Evolutionary conservation across 225 moss, liverwort and hornwort species (phyloP), one percentile per base, ranked within the genome.

Genomic region (Lunularia cruciata): DNA sequence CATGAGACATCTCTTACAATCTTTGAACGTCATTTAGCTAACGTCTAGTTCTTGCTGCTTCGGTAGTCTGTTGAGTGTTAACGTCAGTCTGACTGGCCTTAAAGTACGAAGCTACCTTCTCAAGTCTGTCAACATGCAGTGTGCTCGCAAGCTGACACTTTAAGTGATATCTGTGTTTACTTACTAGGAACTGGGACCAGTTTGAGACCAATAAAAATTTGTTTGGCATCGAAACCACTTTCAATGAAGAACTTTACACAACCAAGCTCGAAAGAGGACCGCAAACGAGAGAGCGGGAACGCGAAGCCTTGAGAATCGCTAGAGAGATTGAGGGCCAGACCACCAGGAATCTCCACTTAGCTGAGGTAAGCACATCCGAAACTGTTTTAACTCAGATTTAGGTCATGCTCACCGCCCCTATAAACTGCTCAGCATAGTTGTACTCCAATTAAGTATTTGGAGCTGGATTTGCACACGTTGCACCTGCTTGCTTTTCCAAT

Each of bases 131-230:
- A n/a, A n/a, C n/a, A n/a, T n/a, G n/a, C n/a, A n/a, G n/a, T n/a
- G n/a, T n/a, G n/a, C n/a, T n/a, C n/a, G n/a, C n/a, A n/a, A n/a
- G n/a, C n/a, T n/a, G n/a, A n/a, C n/a, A n/a, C n/a, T n/a, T n/a
- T n/a, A n/a, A n/a, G n/a, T n/a, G n/a, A n/a, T n/a, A n/a, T n/a
- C n/a, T n/a, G n/a, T n/a, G n/a, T n/a, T n/a, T n/a, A n/a, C n/a
- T n/a, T n/a, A n/a, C n/a, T n/a, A 87, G 88, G 65, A 92, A 84
- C 46, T 95, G 92, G 95, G 90, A 95, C 70, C 92, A 92, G 63
- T 92, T 95, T 65, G 95, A 95, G 69, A 88, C 90, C 47, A 95
- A 95, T 52, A 95, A 95, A 71, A 66, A 81, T 11, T 80, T 92
- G 59, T 95, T 95, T 86, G 95, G 95, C 65, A 88, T 95, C 31